These are phyloP conservation scores for Solanum hybrid DNA, from an alignment of 305 asterid genomes.

Conservation along the genomic window DNA sequence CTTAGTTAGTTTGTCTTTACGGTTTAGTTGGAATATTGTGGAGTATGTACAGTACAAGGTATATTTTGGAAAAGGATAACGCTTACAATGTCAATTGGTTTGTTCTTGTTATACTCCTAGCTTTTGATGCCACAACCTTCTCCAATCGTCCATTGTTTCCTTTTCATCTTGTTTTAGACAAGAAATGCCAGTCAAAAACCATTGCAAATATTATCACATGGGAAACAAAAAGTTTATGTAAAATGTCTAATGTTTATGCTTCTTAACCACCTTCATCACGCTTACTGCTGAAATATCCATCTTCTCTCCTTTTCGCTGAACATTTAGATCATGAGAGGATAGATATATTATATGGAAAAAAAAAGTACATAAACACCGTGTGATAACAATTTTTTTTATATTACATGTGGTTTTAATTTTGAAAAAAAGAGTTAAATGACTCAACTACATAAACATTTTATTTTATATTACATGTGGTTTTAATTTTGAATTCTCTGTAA, in stretches of 20 bases:
- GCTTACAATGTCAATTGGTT: slow-evolving; percentile 88
- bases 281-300: slow-evolving; percentile 38
- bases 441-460: too few relatives aligned
- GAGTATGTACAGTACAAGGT: not conserved
- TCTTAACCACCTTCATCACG: slow-evolving; percentile 63
- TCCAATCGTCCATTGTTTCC: slow-evolving; percentile 85
- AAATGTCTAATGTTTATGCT: not conserved
- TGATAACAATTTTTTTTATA: too few relatives aligned
- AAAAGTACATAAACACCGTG: slow-evolving; percentile 21
- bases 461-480: too few relatives aligned
- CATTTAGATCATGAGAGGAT: slow-evolving; percentile 73
- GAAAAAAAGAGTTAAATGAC: too few relatives aligned
- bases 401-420: too few relatives aligned
- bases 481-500: too few relatives aligned
- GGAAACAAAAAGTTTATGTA: not conserved
- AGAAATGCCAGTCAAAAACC: not conserved
- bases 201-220: not conserved
- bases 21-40: not conserved
- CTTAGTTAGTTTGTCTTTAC: not conserved
- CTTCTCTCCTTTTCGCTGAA: slow-evolving; percentile 91
- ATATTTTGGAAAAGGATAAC: not conserved
- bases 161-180: slow-evolving; percentile 18
- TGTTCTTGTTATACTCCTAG: slow-evolving; percentile 84
- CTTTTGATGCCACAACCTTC: slow-evolving; percentile 73
- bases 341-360: too few relatives aligned